Evolutionary conservation across 192 early-diverging fungal genomes (phyloP).

Genomic region (Coemansia sp.): DNA sequence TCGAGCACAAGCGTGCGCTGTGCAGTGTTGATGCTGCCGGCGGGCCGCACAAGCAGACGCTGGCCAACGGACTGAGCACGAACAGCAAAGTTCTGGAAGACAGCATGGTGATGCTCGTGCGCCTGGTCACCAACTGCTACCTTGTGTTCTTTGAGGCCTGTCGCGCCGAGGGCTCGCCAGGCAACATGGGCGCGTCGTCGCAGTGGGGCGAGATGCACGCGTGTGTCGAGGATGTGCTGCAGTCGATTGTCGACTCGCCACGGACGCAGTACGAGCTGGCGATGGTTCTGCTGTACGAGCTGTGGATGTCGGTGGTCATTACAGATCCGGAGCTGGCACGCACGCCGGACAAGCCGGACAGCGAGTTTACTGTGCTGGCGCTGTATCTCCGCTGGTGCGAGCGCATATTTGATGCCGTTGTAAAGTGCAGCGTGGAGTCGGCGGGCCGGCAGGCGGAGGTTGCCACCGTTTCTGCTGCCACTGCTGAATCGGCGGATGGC

Average conservation of each 20-base stretch:
- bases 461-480: not conserved
- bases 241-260: conserved; percentile 25
- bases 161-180: not conserved
- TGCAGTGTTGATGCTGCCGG: not conserved
- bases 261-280: conserved; percentile 32
- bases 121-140: conserved; percentile 42
- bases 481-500: not conserved
- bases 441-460: not conserved
- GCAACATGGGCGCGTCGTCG: not conserved
- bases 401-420: conserved; percentile 33
- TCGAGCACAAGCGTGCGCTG: conserved; percentile 23
- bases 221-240: conserved; percentile 23
- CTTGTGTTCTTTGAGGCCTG: conserved; percentile 10
- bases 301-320: conserved; percentile 45
- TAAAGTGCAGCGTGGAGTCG: conserved; percentile 16
- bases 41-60: not conserved
- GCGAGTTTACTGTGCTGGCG: conserved; percentile 17
- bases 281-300: conserved; percentile 38
- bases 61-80: conserved; percentile 37
- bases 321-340: conserved; percentile 28
- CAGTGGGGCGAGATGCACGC: conserved; percentile 24
- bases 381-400: conserved; percentile 46
- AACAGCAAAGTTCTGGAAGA: conserved; percentile 46
- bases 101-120: conserved; percentile 43
- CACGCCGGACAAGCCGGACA: not conserved